These are phyloP conservation scores for Microbotryum silenes-acaulis DNA, from an alignment of 1,284 basidiomycete genomes.

Conservation along the genomic window DNA sequence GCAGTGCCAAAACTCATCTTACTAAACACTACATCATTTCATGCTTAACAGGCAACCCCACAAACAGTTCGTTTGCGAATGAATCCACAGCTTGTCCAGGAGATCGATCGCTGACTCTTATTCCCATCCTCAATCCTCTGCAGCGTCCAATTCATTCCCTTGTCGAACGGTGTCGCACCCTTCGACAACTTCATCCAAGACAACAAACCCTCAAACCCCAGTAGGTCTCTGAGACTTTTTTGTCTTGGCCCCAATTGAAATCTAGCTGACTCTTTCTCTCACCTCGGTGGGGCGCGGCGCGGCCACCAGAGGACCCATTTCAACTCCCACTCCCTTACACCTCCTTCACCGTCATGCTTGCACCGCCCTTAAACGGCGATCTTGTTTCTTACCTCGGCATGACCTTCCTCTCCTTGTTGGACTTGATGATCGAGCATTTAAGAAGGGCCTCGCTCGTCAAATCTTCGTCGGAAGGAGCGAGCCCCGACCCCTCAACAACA, in stretches of 20 bases:
- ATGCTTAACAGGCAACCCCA: slow-evolving; percentile 26
- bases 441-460: slow-evolving; percentile 18
- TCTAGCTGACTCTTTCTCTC: background rate
- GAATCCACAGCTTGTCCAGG: background rate
- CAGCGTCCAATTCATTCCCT: slow-evolving; percentile 35
- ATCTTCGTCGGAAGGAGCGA: background rate
- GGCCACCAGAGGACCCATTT: slow-evolving; percentile 15
- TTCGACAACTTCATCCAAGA: slow-evolving; percentile 28
- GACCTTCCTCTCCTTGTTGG: slow-evolving; percentile 30
- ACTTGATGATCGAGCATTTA: slow-evolving; percentile 34
- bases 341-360: slow-evolving; percentile 21
- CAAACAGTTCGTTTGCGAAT: slow-evolving; percentile 26
- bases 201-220: slow-evolving; percentile 21
- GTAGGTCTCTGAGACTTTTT: slow-evolving; percentile 2
- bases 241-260: too few relatives aligned
- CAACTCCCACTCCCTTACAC: slow-evolving; percentile 32
- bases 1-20: too few relatives aligned
- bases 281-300: background rate
- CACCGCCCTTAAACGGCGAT: background rate
- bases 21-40: background rate
- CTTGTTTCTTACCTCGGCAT: slow-evolving; percentile 22
- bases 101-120: background rate
- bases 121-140: background rate
- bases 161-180: slow-evolving; percentile 27
- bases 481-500: background rate